A percentile compares a stretch with the other conserved stretches of the same genome.
phyloP scores from a whole-genome alignment of 2,329 filamentous ascomycete genomes.

The Ascochyta rabiei region DNA sequence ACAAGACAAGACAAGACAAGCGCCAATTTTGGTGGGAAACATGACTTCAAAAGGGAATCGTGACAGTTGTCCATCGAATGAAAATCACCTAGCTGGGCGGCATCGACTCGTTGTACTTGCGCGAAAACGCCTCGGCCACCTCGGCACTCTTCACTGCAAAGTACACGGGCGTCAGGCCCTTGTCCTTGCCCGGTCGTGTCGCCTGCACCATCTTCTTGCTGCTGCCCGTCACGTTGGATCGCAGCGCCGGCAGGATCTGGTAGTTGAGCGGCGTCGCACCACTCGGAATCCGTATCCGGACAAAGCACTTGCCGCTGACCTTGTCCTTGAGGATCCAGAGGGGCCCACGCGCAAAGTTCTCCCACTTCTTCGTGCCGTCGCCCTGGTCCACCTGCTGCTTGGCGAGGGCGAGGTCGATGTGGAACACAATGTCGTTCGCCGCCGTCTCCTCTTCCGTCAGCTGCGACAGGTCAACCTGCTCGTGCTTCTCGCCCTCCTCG shows the following conservation, averaged over 20 bases:
- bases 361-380: conserved; percentile 37
- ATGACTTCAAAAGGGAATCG: background rate
- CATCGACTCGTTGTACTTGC: conserved; percentile 37
- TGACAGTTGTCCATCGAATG: background rate
- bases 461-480: conserved; percentile 39
- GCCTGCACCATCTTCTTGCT: conserved; percentile 41
- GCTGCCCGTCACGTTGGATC: conserved; percentile 28
- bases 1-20: conserved; percentile 11
- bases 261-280: conserved; percentile 44
- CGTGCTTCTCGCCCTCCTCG: conserved; percentile 36
- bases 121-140: conserved; percentile 37
- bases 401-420: conserved; percentile 34
- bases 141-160: conserved; percentile 39
- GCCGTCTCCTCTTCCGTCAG: conserved; percentile 42
- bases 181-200: conserved; percentile 31
- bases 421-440: conserved; percentile 43
- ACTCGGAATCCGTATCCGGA: conserved; percentile 42
- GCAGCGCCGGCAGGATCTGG: conserved; percentile 35
- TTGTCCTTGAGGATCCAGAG: conserved; percentile 48
- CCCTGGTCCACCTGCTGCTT: conserved; percentile 36
- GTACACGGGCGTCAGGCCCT: conserved; percentile 28
- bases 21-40: conserved; percentile 14
- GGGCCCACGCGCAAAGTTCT: conserved; percentile 39
- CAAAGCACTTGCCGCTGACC: conserved; percentile 37
- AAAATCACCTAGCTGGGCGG: conserved; percentile 20